Evolutionary conservation across 164 flowering plant species (phyloP).

Genomic region (Stephania yunnanensis): DNA sequence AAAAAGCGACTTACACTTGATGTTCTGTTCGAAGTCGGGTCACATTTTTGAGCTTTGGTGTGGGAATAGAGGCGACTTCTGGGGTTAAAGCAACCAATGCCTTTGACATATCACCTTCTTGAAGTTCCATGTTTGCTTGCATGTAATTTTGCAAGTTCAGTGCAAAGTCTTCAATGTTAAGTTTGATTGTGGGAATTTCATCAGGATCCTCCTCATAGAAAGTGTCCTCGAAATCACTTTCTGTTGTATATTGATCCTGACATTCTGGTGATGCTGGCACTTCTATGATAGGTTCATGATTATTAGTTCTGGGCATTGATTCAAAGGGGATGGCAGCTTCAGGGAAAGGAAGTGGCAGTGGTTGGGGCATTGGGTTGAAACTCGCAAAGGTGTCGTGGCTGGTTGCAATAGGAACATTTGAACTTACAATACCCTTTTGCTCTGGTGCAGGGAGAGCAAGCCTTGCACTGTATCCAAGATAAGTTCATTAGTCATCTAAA

Average conservation of each 20-base stretch:
- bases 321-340: slow-evolving; percentile 18
- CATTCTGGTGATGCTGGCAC: slow-evolving; percentile 77
- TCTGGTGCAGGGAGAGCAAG: slow-evolving; percentile 88
- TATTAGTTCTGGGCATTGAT: slow-evolving; percentile 9
- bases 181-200: slow-evolving; percentile 84
- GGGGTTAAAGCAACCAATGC: slow-evolving; percentile 54
- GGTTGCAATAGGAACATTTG: slow-evolving; percentile 27
- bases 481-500: slow-evolving; percentile 7
- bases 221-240: slow-evolving; percentile 64
- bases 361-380: slow-evolving; percentile 10
- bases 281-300: slow-evolving; percentile 62
- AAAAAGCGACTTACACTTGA: slow-evolving; percentile 28
- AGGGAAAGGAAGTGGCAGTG: slow-evolving; percentile 24
- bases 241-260: slow-evolving; percentile 34
- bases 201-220: slow-evolving; percentile 51
- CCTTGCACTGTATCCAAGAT: slow-evolving; percentile 63
- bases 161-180: slow-evolving; percentile 62
- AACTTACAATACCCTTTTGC: slow-evolving; percentile 54
- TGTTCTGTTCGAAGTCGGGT: slow-evolving; percentile 71
- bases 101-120: slow-evolving; percentile 69
- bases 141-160: slow-evolving; percentile 60
- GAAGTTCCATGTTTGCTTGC: slow-evolving; percentile 56
- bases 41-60: slow-evolving; percentile 51
- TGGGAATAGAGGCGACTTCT: slow-evolving; percentile 56
- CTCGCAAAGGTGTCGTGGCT: slow-evolving; percentile 19